Percentiles rank a stretch among this genome's conserved stretches.
Evolutionary conservation across 2,329 filamentous ascomycete genomes (phyloP).

Genomic region (Elsinoe fawcettii): DNA sequence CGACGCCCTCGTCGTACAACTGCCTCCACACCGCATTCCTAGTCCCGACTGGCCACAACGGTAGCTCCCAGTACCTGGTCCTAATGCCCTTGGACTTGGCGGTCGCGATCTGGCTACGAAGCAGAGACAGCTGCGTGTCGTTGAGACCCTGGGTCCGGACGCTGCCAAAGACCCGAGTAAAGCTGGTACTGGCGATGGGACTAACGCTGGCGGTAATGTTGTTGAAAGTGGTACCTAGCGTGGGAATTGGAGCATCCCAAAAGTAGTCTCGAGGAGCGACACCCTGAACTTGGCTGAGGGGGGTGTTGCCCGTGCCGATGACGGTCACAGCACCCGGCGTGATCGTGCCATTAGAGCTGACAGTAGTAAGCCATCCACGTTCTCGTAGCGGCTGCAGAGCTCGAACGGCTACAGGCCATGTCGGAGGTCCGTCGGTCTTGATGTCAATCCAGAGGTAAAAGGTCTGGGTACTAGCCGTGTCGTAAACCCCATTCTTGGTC

Average conservation of each 20-base stretch:
- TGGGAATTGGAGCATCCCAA: constrained; percentile 50
- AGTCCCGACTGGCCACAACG: constrained; percentile 51
- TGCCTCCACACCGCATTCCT: constrained; percentile 52
- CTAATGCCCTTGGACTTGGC: constrained; percentile 52
- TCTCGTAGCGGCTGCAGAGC: constrained; percentile 51
- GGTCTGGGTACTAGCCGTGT: constrained; percentile 48
- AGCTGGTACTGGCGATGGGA: constrained; percentile 49
- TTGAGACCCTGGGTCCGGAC: constrained; percentile 34
- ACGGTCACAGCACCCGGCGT: constrained; percentile 49
- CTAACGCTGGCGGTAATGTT: constrained; percentile 44
- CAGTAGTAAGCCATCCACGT: constrained; percentile 46
- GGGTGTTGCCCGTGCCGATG: constrained; percentile 54
- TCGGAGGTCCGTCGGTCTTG: constrained; percentile 50
- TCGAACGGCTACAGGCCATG: constrained; percentile 49
- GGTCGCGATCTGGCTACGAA: constrained; percentile 45
- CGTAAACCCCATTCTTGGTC: constrained; percentile 54
- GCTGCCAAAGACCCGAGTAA: constrained; percentile 36
- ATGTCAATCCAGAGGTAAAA: constrained; percentile 54
- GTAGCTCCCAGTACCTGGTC: constrained; percentile 57
- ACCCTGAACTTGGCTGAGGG: constrained; percentile 40
- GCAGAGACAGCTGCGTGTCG: constrained; percentile 41
- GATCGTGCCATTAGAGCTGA: constrained; percentile 39
- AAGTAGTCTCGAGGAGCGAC: constrained; percentile 48
- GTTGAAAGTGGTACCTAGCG: constrained; percentile 34
- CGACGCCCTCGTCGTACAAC: constrained; percentile 51